phyloP scores from a whole-genome alignment of 208 protist genomes.

The Borovskyia barvae region DNA sequence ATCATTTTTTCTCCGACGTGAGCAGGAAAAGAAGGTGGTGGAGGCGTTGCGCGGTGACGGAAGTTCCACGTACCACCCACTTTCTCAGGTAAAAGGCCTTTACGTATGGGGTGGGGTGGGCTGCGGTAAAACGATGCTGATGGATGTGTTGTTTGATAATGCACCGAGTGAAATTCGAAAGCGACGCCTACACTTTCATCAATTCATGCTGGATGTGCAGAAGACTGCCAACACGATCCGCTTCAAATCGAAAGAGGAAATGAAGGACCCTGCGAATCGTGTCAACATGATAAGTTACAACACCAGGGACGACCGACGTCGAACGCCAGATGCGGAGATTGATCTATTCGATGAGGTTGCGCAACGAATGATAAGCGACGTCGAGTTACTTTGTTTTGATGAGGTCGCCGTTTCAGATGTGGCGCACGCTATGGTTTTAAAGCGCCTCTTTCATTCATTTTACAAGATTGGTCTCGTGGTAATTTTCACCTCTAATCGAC shows the following conservation, averaged over 20 bases:
- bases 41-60: conserved; percentile 39
- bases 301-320: conserved; percentile 34
- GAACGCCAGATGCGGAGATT: conserved; percentile 68
- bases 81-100: conserved; percentile 86
- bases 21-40: conserved; percentile 73
- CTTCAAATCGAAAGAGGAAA: conserved; percentile 61
- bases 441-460: conserved; percentile 89
- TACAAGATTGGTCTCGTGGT: conserved; percentile 92
- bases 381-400: conserved; percentile 95
- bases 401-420: conserved; percentile 93
- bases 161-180: conserved; percentile 75
- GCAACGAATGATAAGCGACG: conserved; percentile 82
- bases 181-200: conserved; percentile 93
- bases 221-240: conserved; percentile 75
- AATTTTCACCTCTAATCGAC: conserved; percentile 93
- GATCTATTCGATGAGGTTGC: conserved; percentile 86
- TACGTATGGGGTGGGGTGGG: conserved; percentile 96
- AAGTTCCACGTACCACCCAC: conserved; percentile 57
- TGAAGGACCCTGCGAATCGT: conserved; percentile 22
- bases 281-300: conserved; percentile 58
- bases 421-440: conserved; percentile 95
- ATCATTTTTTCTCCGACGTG: conserved; percentile 68
- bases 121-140: conserved; percentile 96
- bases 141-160: conserved; percentile 95
- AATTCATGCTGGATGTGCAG: conserved; percentile 96